phyloP scores from a whole-genome alignment of 192 early-diverging fungal species.

The Lobulomyces angularis region DNA sequence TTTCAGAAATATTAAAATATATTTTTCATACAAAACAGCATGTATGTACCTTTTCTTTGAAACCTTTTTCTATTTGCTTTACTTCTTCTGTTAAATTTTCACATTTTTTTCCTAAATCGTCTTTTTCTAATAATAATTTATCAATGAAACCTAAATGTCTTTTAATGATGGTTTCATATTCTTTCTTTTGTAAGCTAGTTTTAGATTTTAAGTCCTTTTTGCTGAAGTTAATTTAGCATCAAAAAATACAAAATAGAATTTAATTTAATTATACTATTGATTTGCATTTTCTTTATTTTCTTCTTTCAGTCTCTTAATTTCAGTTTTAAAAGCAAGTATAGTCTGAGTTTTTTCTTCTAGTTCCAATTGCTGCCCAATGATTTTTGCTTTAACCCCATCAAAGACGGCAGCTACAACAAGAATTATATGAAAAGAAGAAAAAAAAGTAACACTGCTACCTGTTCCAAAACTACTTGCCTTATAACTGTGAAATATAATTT shows the following conservation, averaged over 20 bases:
- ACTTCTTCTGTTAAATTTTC: slow-evolving; percentile 33
- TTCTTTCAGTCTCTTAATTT: slow-evolving; percentile 26
- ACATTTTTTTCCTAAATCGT: slow-evolving; percentile 38
- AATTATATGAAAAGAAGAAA: too few relatives aligned
- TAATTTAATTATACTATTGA: slow-evolving; percentile 19
- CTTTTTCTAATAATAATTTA: slow-evolving; percentile 42
- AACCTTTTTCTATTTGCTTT: slow-evolving; percentile 31
- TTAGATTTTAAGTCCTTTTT: slow-evolving; percentile 44
- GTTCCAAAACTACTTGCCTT: too few relatives aligned
- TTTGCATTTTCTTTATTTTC: slow-evolving; percentile 15
- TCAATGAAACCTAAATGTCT: slow-evolving; percentile 47
- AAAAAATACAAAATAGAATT: neutral
- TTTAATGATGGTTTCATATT: slow-evolving; percentile 46
- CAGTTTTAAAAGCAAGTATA: slow-evolving; percentile 23
- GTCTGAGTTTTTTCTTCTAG: slow-evolving; percentile 31
- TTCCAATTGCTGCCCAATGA: slow-evolving; percentile 39
- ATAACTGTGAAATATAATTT: too few relatives aligned
- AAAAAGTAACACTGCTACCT: too few relatives aligned
- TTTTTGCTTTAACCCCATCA: slow-evolving; percentile 43
- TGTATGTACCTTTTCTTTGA: slow-evolving; percentile 23
- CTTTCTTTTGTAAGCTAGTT: slow-evolving; percentile 37
- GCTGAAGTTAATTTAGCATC: slow-evolving; percentile 15
- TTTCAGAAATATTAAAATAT: slow-evolving; percentile 6
- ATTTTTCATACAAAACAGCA: neutral
- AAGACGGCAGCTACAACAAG: slow-evolving; percentile 24